A percentile compares a stretch with the other conserved stretches of the same genome.
phyloP scores from a whole-genome alignment of 2,329 filamentous ascomycete species.

The Coleophoma cylindrospora region DNA sequence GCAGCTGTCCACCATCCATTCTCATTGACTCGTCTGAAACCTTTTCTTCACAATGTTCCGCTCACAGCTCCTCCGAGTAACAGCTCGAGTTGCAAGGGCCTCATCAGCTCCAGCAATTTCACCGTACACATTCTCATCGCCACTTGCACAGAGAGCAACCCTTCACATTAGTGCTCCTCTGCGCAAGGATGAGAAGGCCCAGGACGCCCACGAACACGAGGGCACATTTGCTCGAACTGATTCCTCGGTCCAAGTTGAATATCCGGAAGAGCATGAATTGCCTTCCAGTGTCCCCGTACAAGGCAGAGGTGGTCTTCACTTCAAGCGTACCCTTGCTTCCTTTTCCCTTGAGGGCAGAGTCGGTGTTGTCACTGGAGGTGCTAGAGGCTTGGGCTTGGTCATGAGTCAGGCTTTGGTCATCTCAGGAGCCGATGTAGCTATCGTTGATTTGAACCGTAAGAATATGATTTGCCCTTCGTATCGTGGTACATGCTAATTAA shows the following conservation, averaged over 20 bases:
- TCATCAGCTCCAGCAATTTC: conserved; percentile 7
- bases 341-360: conserved; percentile 85
- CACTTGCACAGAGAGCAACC: conserved; percentile 7
- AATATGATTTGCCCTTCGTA: conserved; percentile 12
- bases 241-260: conserved; percentile 70
- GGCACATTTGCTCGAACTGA: conserved; percentile 69
- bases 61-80: conserved; percentile 20
- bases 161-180: conserved; percentile 15
- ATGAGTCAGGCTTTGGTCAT: conserved; percentile 91
- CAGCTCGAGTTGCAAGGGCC: conserved; percentile 18
- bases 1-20: not conserved
- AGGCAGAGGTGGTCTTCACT: conserved; percentile 74
- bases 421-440: conserved; percentile 81
- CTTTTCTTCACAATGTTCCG: conserved; percentile 20
- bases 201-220: conserved; percentile 13
- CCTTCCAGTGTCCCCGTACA: conserved; percentile 66
- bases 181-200: conserved; percentile 17
- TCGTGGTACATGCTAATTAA: conserved; percentile 8
- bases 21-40: conserved; percentile 4
- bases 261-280: conserved; percentile 69
- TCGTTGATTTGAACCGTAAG: conserved; percentile 90
- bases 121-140: conserved; percentile 9
- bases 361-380: conserved; percentile 84
- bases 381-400: conserved; percentile 80
- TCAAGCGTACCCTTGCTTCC: conserved; percentile 76